phyloP scores from a whole-genome alignment of 805 yeast genomes.

The Starmerella khaoyaiensis region DNA sequence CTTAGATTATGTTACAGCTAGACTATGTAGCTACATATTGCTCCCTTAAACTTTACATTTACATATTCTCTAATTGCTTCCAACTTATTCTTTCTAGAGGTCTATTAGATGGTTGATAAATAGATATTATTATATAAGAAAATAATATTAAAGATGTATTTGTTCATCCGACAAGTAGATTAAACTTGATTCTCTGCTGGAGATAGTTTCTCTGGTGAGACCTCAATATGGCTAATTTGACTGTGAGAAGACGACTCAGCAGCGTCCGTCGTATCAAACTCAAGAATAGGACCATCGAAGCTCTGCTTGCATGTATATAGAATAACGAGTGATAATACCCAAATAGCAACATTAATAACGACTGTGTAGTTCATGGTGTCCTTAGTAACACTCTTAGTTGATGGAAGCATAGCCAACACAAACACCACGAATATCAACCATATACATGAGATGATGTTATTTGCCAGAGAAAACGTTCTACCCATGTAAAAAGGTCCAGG shows the following conservation, averaged over 20 bases:
- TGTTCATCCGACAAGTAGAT: too few species aligned
- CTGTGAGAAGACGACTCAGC: not conserved
- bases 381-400: slow-evolving; percentile 26
- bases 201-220: not conserved
- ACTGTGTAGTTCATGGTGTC: slow-evolving; percentile 56
- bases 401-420: slow-evolving; percentile 51
- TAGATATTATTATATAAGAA: too few species aligned
- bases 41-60: too few species aligned
- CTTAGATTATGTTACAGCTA: too few species aligned
- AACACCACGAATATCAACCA: slow-evolving; percentile 42
- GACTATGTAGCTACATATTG: too few species aligned
- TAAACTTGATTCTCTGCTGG: not conserved
- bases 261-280: slow-evolving; percentile 1
- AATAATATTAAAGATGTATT: too few species aligned
- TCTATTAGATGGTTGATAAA: too few species aligned
- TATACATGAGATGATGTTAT: slow-evolving; percentile 36
- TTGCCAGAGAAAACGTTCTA: slow-evolving; percentile 31
- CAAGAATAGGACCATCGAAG: slow-evolving; percentile 42
- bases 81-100: too few species aligned
- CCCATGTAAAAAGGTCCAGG: slow-evolving; percentile 64
- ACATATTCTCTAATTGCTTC: too few species aligned
- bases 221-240: not conserved
- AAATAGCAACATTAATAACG: slow-evolving; percentile 48
- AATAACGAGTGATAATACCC: slow-evolving; percentile 37
- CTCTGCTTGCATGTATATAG: slow-evolving; percentile 39